Base-by-base conservation (phyloP, 176 grass and related monocot species). In the Musa schizocarpa region DNA sequence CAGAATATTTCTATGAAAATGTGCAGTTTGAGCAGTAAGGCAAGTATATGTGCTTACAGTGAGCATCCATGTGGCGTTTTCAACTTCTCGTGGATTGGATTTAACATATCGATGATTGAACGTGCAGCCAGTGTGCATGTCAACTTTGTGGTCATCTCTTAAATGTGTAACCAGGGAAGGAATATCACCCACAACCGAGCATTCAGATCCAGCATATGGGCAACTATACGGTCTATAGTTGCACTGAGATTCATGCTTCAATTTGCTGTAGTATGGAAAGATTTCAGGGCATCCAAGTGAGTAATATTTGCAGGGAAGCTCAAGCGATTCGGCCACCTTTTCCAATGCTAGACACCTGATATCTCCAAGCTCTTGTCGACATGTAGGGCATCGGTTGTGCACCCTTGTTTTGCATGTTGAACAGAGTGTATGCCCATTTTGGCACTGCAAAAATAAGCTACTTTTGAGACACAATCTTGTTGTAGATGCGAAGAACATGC, bases 51-150 rank as follows among this genome's bases (percentile, higher is more conserved):
- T 43, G 49, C 68, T 80, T 72, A 80, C 78, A 52, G 78, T 80
- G 9, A 80, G 78, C 78, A 80, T 80, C 78, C 78, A 80, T 59
- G 78, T 80, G 51, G 78, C 78, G 73, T 80, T 80, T 73, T 80
- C 78, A 34, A 80, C 78, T 48, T 73, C 78, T 53, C 78, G 54
- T 13, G 78, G 78, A 29, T 80, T 80, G 69, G 78, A 80, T 43
- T 80, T 80, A 55, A 80, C 78, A 64, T 80, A 80, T 13, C 78
- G 68, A 52, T 80, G 78, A 24, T 80, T 80, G 57, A 80, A 80
- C 19, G 78, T 80, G 78, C 68, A 80, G 8, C 78, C 78, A 13
- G 55, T 80, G 49, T 80, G 78, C 78, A 80, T 80, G 49, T 80
- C 78, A 51, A 80, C 78, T 80, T 80, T 80, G 57, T 80, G 78